phyloP scores from a whole-genome alignment of 2,329 filamentous ascomycete species.

The Neofusicoccum parvum region DNA sequence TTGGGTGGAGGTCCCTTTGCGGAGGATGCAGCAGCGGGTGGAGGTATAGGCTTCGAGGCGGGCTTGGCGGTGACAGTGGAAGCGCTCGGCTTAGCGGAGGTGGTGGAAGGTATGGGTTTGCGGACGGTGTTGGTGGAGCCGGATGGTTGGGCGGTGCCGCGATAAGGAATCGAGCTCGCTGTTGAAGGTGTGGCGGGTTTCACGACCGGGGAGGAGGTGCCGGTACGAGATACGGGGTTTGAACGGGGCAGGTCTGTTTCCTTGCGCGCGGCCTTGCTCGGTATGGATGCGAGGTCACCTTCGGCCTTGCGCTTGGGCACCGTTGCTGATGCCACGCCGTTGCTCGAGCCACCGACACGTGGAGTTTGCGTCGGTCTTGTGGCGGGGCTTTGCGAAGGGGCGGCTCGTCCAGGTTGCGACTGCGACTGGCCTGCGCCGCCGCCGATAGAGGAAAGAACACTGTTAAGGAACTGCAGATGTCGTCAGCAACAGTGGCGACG shows the following conservation, averaged over 20 bases:
- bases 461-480: slow-evolving; percentile 32
- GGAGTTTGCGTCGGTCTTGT: slow-evolving; percentile 12
- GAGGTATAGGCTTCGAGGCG: slow-evolving; percentile 24
- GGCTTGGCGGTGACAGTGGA: slow-evolving; percentile 23
- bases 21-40: slow-evolving; percentile 16
- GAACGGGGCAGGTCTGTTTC: slow-evolving; percentile 27
- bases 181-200: slow-evolving; percentile 1
- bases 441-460: slow-evolving; percentile 40
- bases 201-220: slow-evolving; percentile 15
- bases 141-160: slow-evolving; percentile 38
- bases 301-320: slow-evolving; percentile 46
- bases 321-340: slow-evolving; percentile 32
- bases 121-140: slow-evolving; percentile 30
- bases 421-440: slow-evolving; percentile 30
- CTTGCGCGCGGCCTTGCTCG: slow-evolving; percentile 38
- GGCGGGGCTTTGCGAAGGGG: slow-evolving; percentile 28
- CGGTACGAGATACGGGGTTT: slow-evolving; percentile 21
- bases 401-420: slow-evolving; percentile 22
- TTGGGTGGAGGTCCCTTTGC: slow-evolving; percentile 56
- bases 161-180: slow-evolving; percentile 35
- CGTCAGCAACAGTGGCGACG: slow-evolving; percentile 1
- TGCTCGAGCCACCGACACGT: slow-evolving; percentile 23
- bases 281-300: slow-evolving; percentile 32
- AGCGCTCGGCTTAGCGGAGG: slow-evolving; percentile 24
- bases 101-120: slow-evolving; percentile 31